Percentiles rank a stretch among this genome's conserved stretches.
Evolutionary conservation across 768 basidiomycete genomes (phyloP).

Genomic region (Obba rivulosa): DNA sequence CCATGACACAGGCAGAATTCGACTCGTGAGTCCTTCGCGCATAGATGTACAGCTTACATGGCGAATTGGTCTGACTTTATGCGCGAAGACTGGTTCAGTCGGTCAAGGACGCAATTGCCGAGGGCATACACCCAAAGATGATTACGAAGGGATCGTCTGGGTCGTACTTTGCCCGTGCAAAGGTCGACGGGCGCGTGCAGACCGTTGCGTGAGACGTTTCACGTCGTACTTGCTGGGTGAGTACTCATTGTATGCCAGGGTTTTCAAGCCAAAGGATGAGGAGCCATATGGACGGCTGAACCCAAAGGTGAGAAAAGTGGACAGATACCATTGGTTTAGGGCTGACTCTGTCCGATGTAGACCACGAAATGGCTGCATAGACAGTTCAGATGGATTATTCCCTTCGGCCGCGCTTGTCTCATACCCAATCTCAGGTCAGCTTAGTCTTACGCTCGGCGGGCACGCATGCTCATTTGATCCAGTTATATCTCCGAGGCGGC

Average conservation of each 20-base stretch:
- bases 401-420: slow-evolving; percentile 84
- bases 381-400: slow-evolving; percentile 85
- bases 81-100: slow-evolving; percentile 51
- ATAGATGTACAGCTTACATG: not conserved
- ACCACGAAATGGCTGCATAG: slow-evolving; percentile 89
- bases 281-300: slow-evolving; percentile 87
- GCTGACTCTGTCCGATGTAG: slow-evolving; percentile 28
- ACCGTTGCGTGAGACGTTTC: slow-evolving; percentile 65
- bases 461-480: slow-evolving; percentile 1
- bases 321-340: not conserved
- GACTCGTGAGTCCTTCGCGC: slow-evolving; percentile 51
- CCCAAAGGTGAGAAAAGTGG: slow-evolving; percentile 55
- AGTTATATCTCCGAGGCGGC: slow-evolving; percentile 90
- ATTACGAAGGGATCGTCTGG: slow-evolving; percentile 87
- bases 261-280: slow-evolving; percentile 91
- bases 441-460: slow-evolving; percentile 2
- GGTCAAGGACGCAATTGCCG: slow-evolving; percentile 62
- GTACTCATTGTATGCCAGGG: slow-evolving; percentile 34
- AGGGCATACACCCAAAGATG: slow-evolving; percentile 86
- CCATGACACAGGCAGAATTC: slow-evolving; percentile 72
- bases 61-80: slow-evolving; percentile 9
- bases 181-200: slow-evolving; percentile 67
- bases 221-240: not conserved
- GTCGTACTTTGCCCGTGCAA: slow-evolving; percentile 87
- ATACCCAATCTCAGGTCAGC: slow-evolving; percentile 81